Evolutionary conservation across 768 basidiomycete genomes (phyloP).

Genomic region (Lactarius pseudohatsudake): DNA sequence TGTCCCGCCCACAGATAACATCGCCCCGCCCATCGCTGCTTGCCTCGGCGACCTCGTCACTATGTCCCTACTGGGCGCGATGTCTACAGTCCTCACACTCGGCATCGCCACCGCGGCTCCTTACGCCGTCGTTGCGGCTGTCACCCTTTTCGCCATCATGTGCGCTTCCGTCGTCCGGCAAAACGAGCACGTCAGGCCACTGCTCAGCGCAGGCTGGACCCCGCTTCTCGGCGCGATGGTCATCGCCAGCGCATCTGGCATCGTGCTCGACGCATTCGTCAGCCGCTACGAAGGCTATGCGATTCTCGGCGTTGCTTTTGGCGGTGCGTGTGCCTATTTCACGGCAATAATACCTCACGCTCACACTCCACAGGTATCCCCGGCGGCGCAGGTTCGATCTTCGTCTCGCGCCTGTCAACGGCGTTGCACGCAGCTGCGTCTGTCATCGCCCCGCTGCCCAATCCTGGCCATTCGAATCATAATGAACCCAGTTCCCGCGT

Average conservation of each 20-base stretch:
- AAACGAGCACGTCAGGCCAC: slow-evolving; percentile 67
- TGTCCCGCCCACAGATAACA: slow-evolving; percentile 65
- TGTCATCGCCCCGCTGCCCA: slow-evolving; percentile 26
- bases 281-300: slow-evolving; percentile 86
- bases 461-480: slow-evolving; percentile 22
- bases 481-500: slow-evolving; percentile 42
- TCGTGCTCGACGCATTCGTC: slow-evolving; percentile 89
- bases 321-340: slow-evolving; percentile 50
- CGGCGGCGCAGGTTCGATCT: slow-evolving; percentile 87
- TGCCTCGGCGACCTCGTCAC: slow-evolving; percentile 93
- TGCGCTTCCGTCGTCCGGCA: slow-evolving; percentile 58
- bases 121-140: slow-evolving; percentile 48
- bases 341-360: background rate
- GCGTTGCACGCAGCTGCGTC: slow-evolving; percentile 66
- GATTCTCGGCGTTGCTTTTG: slow-evolving; percentile 82
- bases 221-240: slow-evolving; percentile 90
- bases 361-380: slow-evolving; percentile 57
- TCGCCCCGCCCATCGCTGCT: slow-evolving; percentile 90
- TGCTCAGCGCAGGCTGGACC: slow-evolving; percentile 84
- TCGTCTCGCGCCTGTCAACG: slow-evolving; percentile 89
- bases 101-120: slow-evolving; percentile 67
- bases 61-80: slow-evolving; percentile 72
- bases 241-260: slow-evolving; percentile 84
- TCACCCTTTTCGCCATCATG: slow-evolving; percentile 46
- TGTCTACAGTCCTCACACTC: slow-evolving; percentile 70